These are phyloP conservation scores for Suhomyces chickasaworum DNA, from an alignment of 1,139 yeast genomes.

Conservation along the genomic window DNA sequence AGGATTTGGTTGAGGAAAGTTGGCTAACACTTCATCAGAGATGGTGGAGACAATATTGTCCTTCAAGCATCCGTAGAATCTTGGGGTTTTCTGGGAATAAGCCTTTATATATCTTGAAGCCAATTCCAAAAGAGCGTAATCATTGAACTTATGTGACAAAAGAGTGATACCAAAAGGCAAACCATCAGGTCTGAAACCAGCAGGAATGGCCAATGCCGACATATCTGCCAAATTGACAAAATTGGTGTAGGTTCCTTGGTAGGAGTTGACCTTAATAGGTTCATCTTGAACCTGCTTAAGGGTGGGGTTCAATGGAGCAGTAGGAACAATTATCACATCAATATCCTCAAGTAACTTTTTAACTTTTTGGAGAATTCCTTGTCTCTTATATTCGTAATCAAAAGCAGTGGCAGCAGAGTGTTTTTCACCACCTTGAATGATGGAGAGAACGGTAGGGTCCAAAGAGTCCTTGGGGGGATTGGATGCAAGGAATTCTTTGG, in stretches of 20 bases:
- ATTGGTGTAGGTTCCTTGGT: constrained; percentile 95
- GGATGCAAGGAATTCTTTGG: constrained; percentile 68
- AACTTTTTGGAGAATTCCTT: constrained; percentile 69
- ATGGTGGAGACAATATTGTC: constrained; percentile 36
- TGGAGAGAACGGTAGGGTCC: constrained; percentile 81
- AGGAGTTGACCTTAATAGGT: constrained; percentile 81
- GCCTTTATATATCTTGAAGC: constrained; percentile 69
- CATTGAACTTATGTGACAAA: constrained; percentile 78
- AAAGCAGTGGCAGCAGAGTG: constrained; percentile 83
- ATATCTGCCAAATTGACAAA: constrained; percentile 93
- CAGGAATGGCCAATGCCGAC: constrained; percentile 89
- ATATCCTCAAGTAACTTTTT: constrained; percentile 53
- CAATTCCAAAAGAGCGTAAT: constrained; percentile 81
- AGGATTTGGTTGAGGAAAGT: constrained; percentile 38
- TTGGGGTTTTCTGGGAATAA: constrained; percentile 24
- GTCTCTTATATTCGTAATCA: constrained; percentile 81
- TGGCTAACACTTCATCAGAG: constrained; percentile 35
- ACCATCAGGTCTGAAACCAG: constrained; percentile 82
- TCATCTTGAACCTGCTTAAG: constrained; percentile 69
- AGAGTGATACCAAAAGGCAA: constrained; percentile 89
- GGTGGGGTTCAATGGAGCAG: constrained; percentile 90
- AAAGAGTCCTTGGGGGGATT: constrained; percentile 70
- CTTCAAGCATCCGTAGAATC: constrained; percentile 46
- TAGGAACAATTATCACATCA: constrained; percentile 85
- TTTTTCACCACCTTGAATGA: constrained; percentile 75